These are phyloP conservation scores for Pigoraptor vietnamica DNA, from an alignment of 78 protist species.

Conservation along the genomic window DNA sequence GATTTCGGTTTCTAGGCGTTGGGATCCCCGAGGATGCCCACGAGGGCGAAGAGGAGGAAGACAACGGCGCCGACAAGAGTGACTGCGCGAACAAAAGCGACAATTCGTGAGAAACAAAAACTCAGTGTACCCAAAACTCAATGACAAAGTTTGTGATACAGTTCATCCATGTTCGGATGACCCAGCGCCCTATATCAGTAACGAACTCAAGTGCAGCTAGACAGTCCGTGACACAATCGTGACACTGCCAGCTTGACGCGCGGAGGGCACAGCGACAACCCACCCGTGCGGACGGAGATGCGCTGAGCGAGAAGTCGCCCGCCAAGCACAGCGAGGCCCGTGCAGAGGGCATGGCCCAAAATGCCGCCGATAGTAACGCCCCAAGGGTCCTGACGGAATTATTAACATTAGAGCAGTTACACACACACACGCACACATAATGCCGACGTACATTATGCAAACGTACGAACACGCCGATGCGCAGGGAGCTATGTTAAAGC, in stretches of 20 bases:
- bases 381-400: conserved; percentile 43
- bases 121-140: no score
- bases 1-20: neutral
- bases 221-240: no score
- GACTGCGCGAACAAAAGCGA: neutral
- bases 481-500: no score
- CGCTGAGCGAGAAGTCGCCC: conserved; percentile 44
- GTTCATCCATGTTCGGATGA: no score
- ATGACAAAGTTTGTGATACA: no score
- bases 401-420: neutral
- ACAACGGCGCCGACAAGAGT: conserved; percentile 19
- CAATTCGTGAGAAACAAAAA: neutral
- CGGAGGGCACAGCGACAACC: neutral
- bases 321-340: conserved; percentile 66
- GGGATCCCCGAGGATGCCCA: neutral
- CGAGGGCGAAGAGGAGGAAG: conserved; percentile 22
- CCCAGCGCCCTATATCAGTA: no score
- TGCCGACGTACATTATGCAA: no score
- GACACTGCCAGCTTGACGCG: no score
- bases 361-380: conserved; percentile 78
- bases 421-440: conserved; percentile 7
- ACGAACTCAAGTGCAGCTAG: no score
- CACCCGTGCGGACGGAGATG: conserved; percentile 47
- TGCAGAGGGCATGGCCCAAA: conserved; percentile 76
- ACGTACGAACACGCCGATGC: neutral